Evolutionary conservation across 2,329 filamentous ascomycete species (phyloP).

Genomic region (Dactylellina cionopaga): DNA sequence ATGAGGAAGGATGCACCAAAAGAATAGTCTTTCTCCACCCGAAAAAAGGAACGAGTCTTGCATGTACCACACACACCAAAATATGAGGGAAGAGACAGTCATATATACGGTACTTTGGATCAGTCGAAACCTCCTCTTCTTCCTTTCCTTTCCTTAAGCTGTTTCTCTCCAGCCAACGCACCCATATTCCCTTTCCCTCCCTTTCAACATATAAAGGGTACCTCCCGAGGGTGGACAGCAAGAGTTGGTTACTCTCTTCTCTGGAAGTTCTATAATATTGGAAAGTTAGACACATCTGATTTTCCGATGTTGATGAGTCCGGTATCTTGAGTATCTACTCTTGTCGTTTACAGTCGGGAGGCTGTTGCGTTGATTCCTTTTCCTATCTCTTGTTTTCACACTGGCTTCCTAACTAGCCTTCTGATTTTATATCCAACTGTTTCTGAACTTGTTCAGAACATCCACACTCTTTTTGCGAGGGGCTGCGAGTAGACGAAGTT

Average conservation of each 20-base stretch:
- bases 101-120: constrained; percentile 47
- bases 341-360: constrained; percentile 46
- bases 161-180: constrained; percentile 53
- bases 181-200: constrained; percentile 50
- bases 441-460: constrained; percentile 53
- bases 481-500: constrained; percentile 23
- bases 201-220: constrained; percentile 52
- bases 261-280: constrained; percentile 25
- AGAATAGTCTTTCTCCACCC: constrained; percentile 45
- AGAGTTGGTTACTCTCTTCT: constrained; percentile 34
- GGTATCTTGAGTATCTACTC: constrained; percentile 29
- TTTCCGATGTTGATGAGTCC: constrained; percentile 49
- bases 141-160: constrained; percentile 52
- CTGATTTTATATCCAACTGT: constrained; percentile 48
- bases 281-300: constrained; percentile 33
- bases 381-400: constrained; percentile 26
- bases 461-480: constrained; percentile 52
- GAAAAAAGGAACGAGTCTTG: constrained; percentile 48
- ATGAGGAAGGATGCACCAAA: constrained; percentile 16
- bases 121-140: constrained; percentile 37
- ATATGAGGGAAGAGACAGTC: constrained; percentile 10
- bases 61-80: constrained; percentile 41
- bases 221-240: constrained; percentile 48
- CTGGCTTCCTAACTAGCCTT: constrained; percentile 45
- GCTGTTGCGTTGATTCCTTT: constrained; percentile 51